Base-by-base conservation (phyloP, 768 basidiomycete genomes). In the Fomitopsis pulvina region DNA sequence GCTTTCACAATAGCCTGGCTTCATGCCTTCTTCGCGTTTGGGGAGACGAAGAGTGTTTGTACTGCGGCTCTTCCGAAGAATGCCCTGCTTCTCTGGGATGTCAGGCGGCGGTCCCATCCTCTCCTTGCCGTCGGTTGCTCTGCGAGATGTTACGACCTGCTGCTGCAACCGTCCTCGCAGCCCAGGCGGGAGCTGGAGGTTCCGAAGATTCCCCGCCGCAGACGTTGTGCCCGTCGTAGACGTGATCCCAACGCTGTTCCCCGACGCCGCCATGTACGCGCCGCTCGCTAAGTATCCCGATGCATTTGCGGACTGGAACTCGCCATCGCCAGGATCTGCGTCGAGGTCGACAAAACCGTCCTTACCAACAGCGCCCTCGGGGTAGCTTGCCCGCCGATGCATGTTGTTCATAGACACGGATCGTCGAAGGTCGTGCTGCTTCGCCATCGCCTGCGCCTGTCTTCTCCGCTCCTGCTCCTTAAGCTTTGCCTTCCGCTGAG, bases 1-100 rank as follows among this genome's bases (percentile, higher is more conserved):
- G 63, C 92, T 94, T 67, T 99, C 96, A 66, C 96, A 99, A 67
- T 97, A 98, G 4, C 96, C 96, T 4, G 94, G 87, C 60, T 96
- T 97, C 54, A 77, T 81, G 16, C 82, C 83, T 69, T 95, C 92
- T 51, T 92, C 88, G 32, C 89, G 81, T 61, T 80, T 83, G 7
- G 87, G 82, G 48, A 87, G 70, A 59, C 77, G 75, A 41, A 91
- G 67, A 1, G 85, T 87, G 61, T 87, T 87, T 45, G 87, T 90
- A 57, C 88, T 92, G 55, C 80, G 79, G 62, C 86, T 86, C 68
- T 87, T 92, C 60, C 79, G 76, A 44, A 92, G 68, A 24, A 68
- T 45, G 30, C 68, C 67, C 20, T 72, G 72, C 38, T 75, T 73
- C 28, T 74, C 74, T 7, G 85, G 82, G 50, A 87, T 67, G n/a